Evolutionary conservation across 331 rosid species (phyloP), one percentile per base, ranked within the genome.

Genomic region (Acacia pycnantha): DNA sequence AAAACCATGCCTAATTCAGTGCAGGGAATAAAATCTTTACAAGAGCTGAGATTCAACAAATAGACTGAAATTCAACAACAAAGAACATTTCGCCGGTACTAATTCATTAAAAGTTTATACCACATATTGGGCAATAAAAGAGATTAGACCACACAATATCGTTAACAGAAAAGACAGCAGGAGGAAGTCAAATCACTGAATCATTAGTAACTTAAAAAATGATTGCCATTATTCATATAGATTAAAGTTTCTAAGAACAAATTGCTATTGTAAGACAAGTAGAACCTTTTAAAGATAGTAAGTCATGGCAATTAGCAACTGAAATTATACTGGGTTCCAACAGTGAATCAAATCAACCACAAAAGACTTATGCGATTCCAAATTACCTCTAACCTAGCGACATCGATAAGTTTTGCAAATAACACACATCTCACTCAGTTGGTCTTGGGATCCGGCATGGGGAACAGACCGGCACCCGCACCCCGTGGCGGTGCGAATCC

Each of bases 401-500:
- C 40, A 56, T 8, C 47, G 66, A 78, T 26, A 59, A 44, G 54
- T 48, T 24, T 66, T 37, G 77, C 13, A 64, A 61, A 65, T 65
- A 78, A 54, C 40, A 51, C 68, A 77, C 22, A 68, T 76, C 64
- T 76, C 53, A 46, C 76, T 93, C 91, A 95, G 84, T 82, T 95
- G 85, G 97, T 92, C 86, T 95, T 95, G 16, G 93, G 96, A 80
- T 95, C 97, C 15, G 98, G 98, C 90, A 95, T 82, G 61, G 98
- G 98, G 82, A 95, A 95, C 80, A 93, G 88, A 37, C 98, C 98
- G 24, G 92, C 85, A 27, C 91, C 54, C 21, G 97, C 88, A 69
- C 99, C 97, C 66, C 98, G 88, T 8, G 97, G 98, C 15, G 97
- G 98, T 47, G 97, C 86, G 76, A 95, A 95, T 24, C 99, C 98